These are phyloP conservation scores for Colletotrichum karsti DNA, from an alignment of 2,329 filamentous ascomycete genomes.

Conservation along the genomic window DNA sequence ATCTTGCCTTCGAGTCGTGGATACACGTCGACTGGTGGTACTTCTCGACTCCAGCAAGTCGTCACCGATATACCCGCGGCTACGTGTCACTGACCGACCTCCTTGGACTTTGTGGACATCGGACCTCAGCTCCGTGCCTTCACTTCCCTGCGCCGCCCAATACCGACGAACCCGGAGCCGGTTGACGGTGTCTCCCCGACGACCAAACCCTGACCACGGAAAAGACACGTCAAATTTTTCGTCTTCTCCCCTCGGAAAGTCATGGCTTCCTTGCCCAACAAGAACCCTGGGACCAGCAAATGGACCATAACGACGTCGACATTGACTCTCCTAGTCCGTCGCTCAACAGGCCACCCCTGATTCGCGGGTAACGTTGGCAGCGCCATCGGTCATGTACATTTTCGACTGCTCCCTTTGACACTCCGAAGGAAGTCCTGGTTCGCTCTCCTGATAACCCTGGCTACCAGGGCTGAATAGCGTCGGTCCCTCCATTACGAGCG, in stretches of 20 bases:
- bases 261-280: constrained; percentile 20
- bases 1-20: no score
- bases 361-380: background rate
- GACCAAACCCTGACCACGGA: background rate
- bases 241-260: background rate
- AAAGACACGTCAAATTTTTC: constrained; percentile 19
- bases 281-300: background rate
- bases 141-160: background rate
- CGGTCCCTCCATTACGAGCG: constrained; percentile 12
- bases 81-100: background rate
- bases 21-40: no score
- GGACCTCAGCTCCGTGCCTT: background rate
- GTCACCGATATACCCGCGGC: background rate
- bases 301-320: constrained; percentile 2
- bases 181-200: background rate
- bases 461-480: constrained; percentile 1
- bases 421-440: background rate
- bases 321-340: background rate
- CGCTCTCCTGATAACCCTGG: background rate
- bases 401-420: background rate
- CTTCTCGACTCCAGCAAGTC: background rate
- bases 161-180: background rate
- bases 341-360: constrained; percentile 5
- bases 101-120: background rate
- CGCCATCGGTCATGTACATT: background rate